These are phyloP conservation scores for Melampsora americana DNA, from an alignment of 1,284 basidiomycete genomes.

Conservation along the genomic window DNA sequence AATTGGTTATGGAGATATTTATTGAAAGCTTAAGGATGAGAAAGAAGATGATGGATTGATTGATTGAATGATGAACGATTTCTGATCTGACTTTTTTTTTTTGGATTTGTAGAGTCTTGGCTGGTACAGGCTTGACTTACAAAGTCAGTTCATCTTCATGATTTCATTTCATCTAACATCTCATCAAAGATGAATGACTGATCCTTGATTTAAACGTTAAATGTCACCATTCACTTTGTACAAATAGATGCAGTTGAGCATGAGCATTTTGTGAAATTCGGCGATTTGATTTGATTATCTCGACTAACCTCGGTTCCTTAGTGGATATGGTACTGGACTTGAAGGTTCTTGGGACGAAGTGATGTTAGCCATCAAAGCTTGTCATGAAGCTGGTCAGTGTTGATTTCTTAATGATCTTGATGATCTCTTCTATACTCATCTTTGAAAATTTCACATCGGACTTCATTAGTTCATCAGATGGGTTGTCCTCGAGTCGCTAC, in stretches of 20 bases:
- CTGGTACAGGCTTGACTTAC: constrained; percentile 1
- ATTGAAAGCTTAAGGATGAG: too few relatives aligned
- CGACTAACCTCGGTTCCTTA: background rate
- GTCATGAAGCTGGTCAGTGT: constrained; percentile 39
- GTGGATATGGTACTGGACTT: constrained; percentile 35
- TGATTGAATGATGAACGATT: too few relatives aligned
- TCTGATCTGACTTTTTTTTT: background rate
- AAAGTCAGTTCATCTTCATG: constrained; percentile 11
- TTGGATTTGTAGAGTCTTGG: background rate
- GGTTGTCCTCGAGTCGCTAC: constrained; percentile 41
- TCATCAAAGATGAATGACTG: background rate
- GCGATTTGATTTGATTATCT: background rate
- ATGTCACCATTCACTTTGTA: too few relatives aligned
- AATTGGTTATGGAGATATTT: too few relatives aligned
- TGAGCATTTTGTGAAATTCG: background rate
- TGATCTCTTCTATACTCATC: too few relatives aligned
- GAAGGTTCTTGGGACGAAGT: constrained; percentile 40
- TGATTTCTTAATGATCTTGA: too few relatives aligned
- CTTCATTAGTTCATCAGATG: constrained; percentile 28
- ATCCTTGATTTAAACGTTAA: too few relatives aligned
- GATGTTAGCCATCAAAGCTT: constrained; percentile 27
- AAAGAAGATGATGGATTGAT: background rate
- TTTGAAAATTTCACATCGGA: too few relatives aligned
- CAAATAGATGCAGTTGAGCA: background rate
- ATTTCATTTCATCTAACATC: background rate